Evolutionary conservation across 129 eudicot genomes (phyloP).

Genomic region (Arctium minus): DNA sequence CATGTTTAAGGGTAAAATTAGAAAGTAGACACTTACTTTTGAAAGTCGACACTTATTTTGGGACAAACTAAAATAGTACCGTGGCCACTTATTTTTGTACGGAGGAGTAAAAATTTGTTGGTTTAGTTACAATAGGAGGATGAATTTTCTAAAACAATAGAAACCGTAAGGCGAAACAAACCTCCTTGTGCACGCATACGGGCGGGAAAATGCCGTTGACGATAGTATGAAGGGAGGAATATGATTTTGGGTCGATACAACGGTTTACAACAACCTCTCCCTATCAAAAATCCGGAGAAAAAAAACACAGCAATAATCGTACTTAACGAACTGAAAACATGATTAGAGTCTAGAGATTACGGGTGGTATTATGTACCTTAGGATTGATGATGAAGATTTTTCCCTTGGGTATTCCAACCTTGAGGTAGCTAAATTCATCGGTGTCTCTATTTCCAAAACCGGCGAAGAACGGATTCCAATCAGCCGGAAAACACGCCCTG

Average conservation of each 20-base stretch:
- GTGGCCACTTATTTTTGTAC: not conserved
- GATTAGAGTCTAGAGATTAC: not conserved
- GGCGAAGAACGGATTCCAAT: constrained; percentile 84
- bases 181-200: constrained; percentile 49
- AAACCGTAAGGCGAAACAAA: constrained; percentile 17
- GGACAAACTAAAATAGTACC: not conserved
- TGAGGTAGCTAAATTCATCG: constrained; percentile 87
- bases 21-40: not conserved
- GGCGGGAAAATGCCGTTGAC: constrained; percentile 86
- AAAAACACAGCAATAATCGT: not conserved
- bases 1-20: not conserved
- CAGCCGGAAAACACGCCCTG: constrained; percentile 70
- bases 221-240: constrained; percentile 63
- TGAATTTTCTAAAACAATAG: not conserved
- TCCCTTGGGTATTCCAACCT: constrained; percentile 84
- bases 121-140: not conserved
- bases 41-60: not conserved
- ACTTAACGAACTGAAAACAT: not conserved
- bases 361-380: constrained; percentile 44
- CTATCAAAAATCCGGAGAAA: constrained; percentile 26
- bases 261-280: constrained; percentile 88
- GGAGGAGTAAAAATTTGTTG: not conserved
- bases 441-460: constrained; percentile 99
- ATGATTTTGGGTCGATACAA: constrained; percentile 65
- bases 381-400: constrained; percentile 91